These are phyloP conservation scores for Citrullus colocynthis DNA, from an alignment of 306 rosid species.

Conservation along the genomic window DNA sequence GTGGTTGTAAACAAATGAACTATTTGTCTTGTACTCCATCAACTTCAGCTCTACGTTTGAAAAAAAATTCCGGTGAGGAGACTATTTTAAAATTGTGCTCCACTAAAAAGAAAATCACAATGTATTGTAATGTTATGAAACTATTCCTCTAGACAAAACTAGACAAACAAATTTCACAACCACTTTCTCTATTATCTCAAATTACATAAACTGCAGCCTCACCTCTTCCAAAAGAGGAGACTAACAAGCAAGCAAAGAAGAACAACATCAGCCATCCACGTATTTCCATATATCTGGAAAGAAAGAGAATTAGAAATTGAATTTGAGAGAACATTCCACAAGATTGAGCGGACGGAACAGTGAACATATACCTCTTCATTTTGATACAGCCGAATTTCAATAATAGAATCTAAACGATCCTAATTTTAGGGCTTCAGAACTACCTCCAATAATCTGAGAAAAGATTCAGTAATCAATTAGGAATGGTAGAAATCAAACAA, in stretches of 20 bases:
- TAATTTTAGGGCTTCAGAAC: neutral
- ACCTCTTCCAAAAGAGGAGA: neutral
- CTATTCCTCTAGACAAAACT: neutral
- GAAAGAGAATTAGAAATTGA: neutral
- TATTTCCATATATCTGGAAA: neutral
- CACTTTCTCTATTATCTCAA: neutral
- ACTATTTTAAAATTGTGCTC: neutral
- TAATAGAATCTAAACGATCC: neutral
- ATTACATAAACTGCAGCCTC: neutral
- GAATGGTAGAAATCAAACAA: neutral
- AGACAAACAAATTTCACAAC: neutral
- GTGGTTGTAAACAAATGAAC: constrained; percentile 35
- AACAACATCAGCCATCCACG: neutral
- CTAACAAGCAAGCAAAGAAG: neutral
- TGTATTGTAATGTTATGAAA: neutral
- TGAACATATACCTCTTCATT: neutral
- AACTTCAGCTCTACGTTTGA: neutral
- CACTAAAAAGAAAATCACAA: neutral
- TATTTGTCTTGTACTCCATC: neutral
- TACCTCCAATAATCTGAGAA: neutral
- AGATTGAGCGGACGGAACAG: neutral
- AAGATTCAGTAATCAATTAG: neutral
- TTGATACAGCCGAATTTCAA: neutral
- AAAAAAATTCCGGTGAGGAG: neutral
- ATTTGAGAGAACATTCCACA: neutral